Base-by-base conservation (phyloP, 2,329 filamentous ascomycete genomes). In the Drechslerella coelobrocha region DNA sequence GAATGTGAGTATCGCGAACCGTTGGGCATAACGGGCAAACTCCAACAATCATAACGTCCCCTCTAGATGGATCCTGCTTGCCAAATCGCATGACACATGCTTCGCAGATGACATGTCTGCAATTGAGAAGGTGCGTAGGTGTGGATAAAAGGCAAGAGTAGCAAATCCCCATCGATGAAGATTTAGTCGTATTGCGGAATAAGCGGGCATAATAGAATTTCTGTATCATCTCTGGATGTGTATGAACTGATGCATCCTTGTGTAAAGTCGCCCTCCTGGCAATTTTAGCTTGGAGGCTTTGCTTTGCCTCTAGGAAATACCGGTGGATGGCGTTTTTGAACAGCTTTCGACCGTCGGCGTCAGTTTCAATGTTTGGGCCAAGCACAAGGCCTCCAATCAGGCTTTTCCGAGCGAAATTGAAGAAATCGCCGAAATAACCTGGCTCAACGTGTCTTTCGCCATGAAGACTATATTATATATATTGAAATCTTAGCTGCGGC, bases 81-180 rank as follows among this genome's bases (percentile, higher is more conserved):
- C 50, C 50, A 19, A 53, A 34, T 21, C 50, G 34, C 26, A 53
- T 53, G 12, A 53, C 50, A 21, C 50, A 53, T 34, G 50, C 50
- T 37, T 53, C 50, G 27, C 50, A 53, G n/a, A 53, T 53, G 19
- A 19, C 9, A 19, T 53, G 50, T 34, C 29, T 37, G n/a, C 50
- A 53, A 23, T 6, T 50, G 5, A 48, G n/a, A 21, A 53, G 19
- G n/a, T 53, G 50, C 14, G 50, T 19, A 19, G 50, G 24, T 2
- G 50, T 12, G 2, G 50, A 53, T n/a, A 53, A 29, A 6, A 53
- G 50, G 17, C 50, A 53, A 2, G 50, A 53, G 24, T 53, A 53
- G 27, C 50, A 53, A n/a, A 53, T 19, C 2, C 29, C 29, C 14
- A 21, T 19, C 7, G 50, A 17, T 2, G 50, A 53, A 2, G 26